These are phyloP conservation scores for Aspergillus conjunctus DNA, from an alignment of 495 filamentous ascomycete genomes.

Conservation along the genomic window DNA sequence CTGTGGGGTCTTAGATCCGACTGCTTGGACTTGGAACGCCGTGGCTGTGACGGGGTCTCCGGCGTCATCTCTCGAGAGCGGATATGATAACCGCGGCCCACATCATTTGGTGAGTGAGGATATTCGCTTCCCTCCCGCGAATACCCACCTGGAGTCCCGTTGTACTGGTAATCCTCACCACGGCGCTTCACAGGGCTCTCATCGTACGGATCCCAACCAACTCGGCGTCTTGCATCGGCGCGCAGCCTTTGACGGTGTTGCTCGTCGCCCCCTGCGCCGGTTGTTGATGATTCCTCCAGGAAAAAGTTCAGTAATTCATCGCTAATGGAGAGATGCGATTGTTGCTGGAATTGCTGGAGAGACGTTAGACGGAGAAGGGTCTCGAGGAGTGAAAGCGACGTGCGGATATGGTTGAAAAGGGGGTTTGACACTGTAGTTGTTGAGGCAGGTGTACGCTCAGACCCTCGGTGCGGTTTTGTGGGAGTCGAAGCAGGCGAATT, in stretches of 20 bases:
- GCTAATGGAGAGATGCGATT: constrained; percentile 87
- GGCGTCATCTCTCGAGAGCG: constrained; percentile 47
- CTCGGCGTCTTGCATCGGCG: constrained; percentile 67
- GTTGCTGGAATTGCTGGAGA: constrained; percentile 96
- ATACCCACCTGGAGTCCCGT: constrained; percentile 29
- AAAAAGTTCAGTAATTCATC: constrained; percentile 96
- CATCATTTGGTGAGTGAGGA: constrained; percentile 36
- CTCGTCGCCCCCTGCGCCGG: constrained; percentile 69
- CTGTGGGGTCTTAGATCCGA: constrained; percentile 26
- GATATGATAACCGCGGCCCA: constrained; percentile 34
- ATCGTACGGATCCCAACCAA: constrained; percentile 91
- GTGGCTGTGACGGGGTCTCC: constrained; percentile 33
- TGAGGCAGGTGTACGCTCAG: constrained; percentile 22
- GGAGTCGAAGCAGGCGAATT: constrained; percentile 27
- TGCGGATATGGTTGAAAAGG: constrained; percentile 60
- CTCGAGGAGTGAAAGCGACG: constrained; percentile 90
- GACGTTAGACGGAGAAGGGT: constrained; percentile 89
- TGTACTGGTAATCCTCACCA: constrained; percentile 63
- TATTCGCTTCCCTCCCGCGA: constrained; percentile 29
- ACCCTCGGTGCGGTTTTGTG: constrained; percentile 27
- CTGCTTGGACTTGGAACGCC: constrained; percentile 28
- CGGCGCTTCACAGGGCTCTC: constrained; percentile 67
- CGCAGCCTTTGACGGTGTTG: constrained; percentile 71
- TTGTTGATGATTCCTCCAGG: constrained; percentile 75
- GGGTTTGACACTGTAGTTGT: constrained; percentile 44